Evolutionary conservation across 208 protist genomes (phyloP).

Genomic region (Phytomonas francai): DNA sequence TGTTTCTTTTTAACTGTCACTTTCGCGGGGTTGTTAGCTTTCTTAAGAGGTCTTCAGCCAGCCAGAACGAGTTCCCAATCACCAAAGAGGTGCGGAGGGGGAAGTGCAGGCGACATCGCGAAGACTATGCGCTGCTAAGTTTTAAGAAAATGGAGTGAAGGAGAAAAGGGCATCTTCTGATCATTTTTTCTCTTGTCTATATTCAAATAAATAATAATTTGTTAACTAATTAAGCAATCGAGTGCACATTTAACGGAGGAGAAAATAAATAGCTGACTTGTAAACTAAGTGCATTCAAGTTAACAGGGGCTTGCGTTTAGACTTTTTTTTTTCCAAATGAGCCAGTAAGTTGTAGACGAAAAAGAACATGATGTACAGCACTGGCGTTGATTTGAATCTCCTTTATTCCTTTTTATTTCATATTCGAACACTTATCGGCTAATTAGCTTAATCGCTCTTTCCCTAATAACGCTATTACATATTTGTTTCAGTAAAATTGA

Average conservation of each 20-base stretch:
- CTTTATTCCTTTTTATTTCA: conserved; percentile 1
- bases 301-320: not conserved
- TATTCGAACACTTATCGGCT: not conserved
- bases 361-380: not conserved
- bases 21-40: not conserved
- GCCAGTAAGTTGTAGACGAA: not conserved
- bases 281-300: not conserved
- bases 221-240: not conserved
- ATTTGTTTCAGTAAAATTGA: not conserved
- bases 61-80: not conserved
- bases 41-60: not conserved
- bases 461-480: not conserved
- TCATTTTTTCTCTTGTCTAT: not conserved
- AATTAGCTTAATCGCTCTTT: not conserved
- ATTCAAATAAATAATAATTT: not conserved
- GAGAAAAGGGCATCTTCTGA: not conserved
- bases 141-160: not conserved
- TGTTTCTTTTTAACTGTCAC: conserved; percentile 1
- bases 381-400: conserved; percentile 7
- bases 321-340: not conserved
- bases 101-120: not conserved
- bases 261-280: not conserved
- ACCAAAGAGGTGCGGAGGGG: not conserved
- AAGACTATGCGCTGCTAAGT: not conserved
- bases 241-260: not conserved